phyloP scores from a whole-genome alignment of 192 early-diverging fungal species.

The Entomortierella beljakovae region DNA sequence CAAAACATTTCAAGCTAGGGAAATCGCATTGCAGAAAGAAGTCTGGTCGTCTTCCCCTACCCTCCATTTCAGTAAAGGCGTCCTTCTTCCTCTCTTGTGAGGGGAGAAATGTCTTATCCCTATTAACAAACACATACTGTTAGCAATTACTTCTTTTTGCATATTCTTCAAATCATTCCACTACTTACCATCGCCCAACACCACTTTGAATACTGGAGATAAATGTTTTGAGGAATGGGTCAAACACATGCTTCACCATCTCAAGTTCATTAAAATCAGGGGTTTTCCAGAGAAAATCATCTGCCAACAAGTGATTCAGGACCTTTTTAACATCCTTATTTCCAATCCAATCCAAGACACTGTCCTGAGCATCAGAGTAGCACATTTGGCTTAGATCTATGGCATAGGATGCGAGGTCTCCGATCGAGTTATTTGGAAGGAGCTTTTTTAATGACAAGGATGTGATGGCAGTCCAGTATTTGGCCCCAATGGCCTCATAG shows the following conservation, averaged over 20 bases:
- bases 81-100: constrained; percentile 26
- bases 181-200: constrained; percentile 17
- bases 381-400: constrained; percentile 15
- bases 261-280: constrained; percentile 19
- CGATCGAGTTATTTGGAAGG: constrained; percentile 11
- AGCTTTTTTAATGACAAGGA: constrained; percentile 12
- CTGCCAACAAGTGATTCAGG: constrained; percentile 16
- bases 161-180: not conserved
- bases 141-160: constrained; percentile 1
- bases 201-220: constrained; percentile 20
- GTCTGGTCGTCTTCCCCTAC: constrained; percentile 21
- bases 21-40: constrained; percentile 24
- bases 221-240: constrained; percentile 28
- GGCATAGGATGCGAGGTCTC: constrained; percentile 15
- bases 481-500: constrained; percentile 17
- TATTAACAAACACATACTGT: constrained; percentile 11
- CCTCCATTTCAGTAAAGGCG: constrained; percentile 9
- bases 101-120: constrained; percentile 22
- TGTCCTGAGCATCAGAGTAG: constrained; percentile 16
- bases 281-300: constrained; percentile 17
- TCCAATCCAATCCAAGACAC: constrained; percentile 14
- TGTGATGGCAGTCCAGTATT: constrained; percentile 17
- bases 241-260: constrained; percentile 19
- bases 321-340: constrained; percentile 20
- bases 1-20: constrained; percentile 17